These are phyloP conservation scores for Calocybe cyanea DNA, from an alignment of 768 basidiomycete species.

Conservation along the genomic window DNA sequence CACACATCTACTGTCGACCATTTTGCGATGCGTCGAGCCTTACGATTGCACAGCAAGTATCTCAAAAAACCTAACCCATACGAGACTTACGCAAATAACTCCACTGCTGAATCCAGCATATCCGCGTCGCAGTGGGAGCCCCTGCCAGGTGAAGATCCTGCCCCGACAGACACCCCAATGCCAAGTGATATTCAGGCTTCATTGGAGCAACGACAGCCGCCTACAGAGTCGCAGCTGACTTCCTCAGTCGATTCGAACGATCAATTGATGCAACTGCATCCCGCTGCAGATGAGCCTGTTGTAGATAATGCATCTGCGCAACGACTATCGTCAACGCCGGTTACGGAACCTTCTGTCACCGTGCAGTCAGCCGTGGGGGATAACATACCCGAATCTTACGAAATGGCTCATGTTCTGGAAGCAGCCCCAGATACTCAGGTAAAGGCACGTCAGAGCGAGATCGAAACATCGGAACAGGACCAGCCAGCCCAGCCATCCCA, in stretches of 20 bases:
- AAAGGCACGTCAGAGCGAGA: neutral
- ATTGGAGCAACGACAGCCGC: neutral
- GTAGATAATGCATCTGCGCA: neutral
- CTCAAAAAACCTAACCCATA: constrained; percentile 22
- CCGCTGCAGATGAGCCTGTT: neutral
- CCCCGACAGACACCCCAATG: constrained; percentile 10
- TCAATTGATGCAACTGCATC: too few species aligned
- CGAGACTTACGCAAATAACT: constrained; percentile 13
- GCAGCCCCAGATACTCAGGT: neutral
- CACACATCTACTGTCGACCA: constrained; percentile 19
- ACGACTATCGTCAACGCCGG: neutral
- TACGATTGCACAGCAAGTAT: constrained; percentile 21
- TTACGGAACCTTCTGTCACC: neutral
- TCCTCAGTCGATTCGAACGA: neutral
- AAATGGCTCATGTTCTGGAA: too few species aligned
- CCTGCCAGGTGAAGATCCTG: constrained; percentile 13
- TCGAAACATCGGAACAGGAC: neutral
- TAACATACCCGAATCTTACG: too few species aligned
- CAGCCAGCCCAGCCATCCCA: neutral
- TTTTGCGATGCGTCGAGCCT: constrained; percentile 24
- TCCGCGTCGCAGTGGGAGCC: constrained; percentile 16
- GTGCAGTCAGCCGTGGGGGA: neutral
- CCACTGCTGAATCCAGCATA: neutral
- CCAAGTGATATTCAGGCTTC: constrained; percentile 3
- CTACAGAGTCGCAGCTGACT: neutral